Conservation (phyloP, 106 monocot genomes). For the Dendrobium chrysotoxum region DNA sequence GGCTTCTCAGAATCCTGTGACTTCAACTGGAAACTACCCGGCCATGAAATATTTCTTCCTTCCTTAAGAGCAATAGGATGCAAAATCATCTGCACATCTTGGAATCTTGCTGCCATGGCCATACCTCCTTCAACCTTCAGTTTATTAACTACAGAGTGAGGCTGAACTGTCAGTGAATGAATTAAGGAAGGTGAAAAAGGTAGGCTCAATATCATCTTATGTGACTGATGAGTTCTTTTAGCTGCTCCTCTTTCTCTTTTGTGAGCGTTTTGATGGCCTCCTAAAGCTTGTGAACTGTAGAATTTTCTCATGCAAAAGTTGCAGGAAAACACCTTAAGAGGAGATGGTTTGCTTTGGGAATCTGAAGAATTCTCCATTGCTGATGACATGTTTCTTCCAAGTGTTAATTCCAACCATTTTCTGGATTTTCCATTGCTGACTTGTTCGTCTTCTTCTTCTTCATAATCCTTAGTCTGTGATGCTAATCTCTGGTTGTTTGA, state of each 20-base stretch:
- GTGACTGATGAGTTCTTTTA: slow-evolving; percentile 34
- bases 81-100: slow-evolving; percentile 11
- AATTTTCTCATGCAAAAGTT: slow-evolving; percentile 86
- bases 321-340: slow-evolving; percentile 66
- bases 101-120: slow-evolving; percentile 19
- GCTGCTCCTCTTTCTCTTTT: slow-evolving; percentile 66
- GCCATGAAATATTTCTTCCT: slow-evolving; percentile 31
- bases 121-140: slow-evolving; percentile 12
- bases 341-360: not conserved
- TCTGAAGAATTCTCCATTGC: slow-evolving; percentile 8
- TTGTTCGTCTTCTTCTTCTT: not conserved
- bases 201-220: slow-evolving; percentile 21
- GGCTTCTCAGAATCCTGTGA: slow-evolving; percentile 19
- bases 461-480: too few species aligned
- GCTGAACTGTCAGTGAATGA: slow-evolving; percentile 29
- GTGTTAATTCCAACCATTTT: slow-evolving; percentile 36
- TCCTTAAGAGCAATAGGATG: slow-evolving; percentile 24
- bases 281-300: slow-evolving; percentile 72
- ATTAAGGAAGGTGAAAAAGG: slow-evolving; percentile 19
- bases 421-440: not conserved
- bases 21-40: slow-evolving; percentile 30
- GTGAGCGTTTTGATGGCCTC: slow-evolving; percentile 83
- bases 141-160: slow-evolving; percentile 34
- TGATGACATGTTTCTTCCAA: slow-evolving; percentile 19
- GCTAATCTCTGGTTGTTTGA: too few species aligned